Evolutionary conservation across 371 early-diverging fungal species (phyloP), one percentile per base, ranked within the genome.

Genomic region (Mucor racemosus): DNA sequence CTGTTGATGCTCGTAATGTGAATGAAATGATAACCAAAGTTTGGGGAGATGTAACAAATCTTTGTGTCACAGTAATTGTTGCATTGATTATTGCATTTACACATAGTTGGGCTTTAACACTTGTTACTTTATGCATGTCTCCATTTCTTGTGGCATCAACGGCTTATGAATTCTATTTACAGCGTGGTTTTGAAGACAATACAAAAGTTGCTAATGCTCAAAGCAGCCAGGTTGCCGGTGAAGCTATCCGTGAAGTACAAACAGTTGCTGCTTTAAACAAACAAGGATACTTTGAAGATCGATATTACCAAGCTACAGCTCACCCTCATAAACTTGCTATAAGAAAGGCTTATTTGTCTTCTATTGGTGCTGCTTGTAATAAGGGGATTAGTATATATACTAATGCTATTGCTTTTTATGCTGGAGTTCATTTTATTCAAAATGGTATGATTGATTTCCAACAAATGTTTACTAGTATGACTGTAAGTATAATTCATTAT

Each of bases 231-330:
- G 82, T 88, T 55, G 93, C 94, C 33, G 84, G 86, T 68, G 97
- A 97, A 73, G 92, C 94, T 36, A 89, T 97, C 44, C 78, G 87
- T 64, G 88, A 91, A 76, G 90, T 97, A 50, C 88, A 96, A 41
- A 97, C 97, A 3, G 95, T 97, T 21, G 86, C 89, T 44, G 78
- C 91, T 2, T 78, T 97, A 15, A 92, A 90, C 26, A 89, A 92
- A 65, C 95, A 97, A 66, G 42, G 62, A 33, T 73, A 80, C 36
- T 92, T 95, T 56, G 84, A 87, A 70, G 58, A 66, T 7, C 66
- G 80, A 41, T 95, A 90, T 65, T 61, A 61, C 15, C 65, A 77
- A 11, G 85, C 86, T 58, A 85, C 90, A 40, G 73, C 76, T 10
- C 80, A 70, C 33, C 95, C 95, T 11, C 90, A 94, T 64, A 67